These are phyloP conservation scores for Calvatia gigantea DNA, from an alignment of 768 basidiomycete genomes.

Conservation along the genomic window DNA sequence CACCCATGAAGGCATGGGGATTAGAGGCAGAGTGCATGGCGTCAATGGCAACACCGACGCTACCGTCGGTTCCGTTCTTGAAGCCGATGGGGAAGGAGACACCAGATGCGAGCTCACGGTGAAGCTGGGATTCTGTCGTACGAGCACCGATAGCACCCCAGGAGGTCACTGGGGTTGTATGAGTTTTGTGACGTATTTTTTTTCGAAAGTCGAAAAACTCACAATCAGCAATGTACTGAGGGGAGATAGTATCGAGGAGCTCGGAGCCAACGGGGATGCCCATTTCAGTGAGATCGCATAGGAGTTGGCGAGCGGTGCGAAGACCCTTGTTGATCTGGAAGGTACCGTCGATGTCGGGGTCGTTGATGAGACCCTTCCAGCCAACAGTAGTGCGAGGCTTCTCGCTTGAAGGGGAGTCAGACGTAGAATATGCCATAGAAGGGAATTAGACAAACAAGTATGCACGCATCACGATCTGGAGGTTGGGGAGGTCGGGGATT, in stretches of 20 bases:
- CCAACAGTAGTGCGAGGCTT: slow-evolving; percentile 98
- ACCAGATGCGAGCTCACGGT: slow-evolving; percentile 93
- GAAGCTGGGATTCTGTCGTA: slow-evolving; percentile 96
- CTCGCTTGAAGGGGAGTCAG: slow-evolving; percentile 32
- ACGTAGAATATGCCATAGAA: slow-evolving; percentile 7
- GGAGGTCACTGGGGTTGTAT: slow-evolving; percentile 50
- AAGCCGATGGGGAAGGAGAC: slow-evolving; percentile 98
- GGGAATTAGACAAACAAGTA: slow-evolving; percentile 75
- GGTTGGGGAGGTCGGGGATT: slow-evolving; percentile 64
- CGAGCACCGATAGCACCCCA: slow-evolving; percentile 98
- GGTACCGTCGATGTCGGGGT: slow-evolving; percentile 92
- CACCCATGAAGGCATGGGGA: slow-evolving; percentile 96
- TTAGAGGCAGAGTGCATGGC: slow-evolving; percentile 92
- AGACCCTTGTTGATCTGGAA: slow-evolving; percentile 98
- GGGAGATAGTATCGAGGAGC: slow-evolving; percentile 75
- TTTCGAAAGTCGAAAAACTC: slow-evolving; percentile 20
- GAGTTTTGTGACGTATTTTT: slow-evolving; percentile 5
- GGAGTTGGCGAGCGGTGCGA: slow-evolving; percentile 79
- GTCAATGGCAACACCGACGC: slow-evolving; percentile 88
- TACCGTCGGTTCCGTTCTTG: slow-evolving; percentile 99
- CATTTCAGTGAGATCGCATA: slow-evolving; percentile 85
- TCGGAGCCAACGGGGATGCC: slow-evolving; percentile 95
- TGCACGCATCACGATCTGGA: slow-evolving; percentile 92
- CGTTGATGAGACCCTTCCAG: slow-evolving; percentile 95
- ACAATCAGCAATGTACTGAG: slow-evolving; percentile 83